A percentile compares a stretch with the other conserved stretches of the same genome.
Conservation (phyloP, 805 yeast genomes). For the Barnettozyma salicaria region DNA sequence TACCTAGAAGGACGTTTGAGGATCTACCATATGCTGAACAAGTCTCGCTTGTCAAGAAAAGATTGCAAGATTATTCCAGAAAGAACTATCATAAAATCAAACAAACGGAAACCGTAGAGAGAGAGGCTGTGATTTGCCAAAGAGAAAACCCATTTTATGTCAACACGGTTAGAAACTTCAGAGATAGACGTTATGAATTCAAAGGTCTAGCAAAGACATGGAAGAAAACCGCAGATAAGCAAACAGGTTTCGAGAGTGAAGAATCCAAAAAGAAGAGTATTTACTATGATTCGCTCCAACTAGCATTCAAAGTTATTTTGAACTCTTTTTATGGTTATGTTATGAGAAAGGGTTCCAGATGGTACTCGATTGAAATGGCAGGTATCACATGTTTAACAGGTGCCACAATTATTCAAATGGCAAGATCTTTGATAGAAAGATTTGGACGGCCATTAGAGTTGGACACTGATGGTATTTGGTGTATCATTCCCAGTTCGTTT, state of each 20-base stretch:
- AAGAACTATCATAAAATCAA: conserved; percentile 80
- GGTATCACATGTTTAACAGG: conserved; percentile 98
- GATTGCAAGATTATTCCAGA: conserved; percentile 77
- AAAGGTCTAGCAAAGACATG: conserved; percentile 90
- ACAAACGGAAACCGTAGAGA: conserved; percentile 73
- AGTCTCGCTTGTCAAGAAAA: conserved; percentile 64
- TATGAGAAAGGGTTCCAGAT: conserved; percentile 97
- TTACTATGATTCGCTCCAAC: conserved; percentile 87
- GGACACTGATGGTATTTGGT: conserved; percentile 99
- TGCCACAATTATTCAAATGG: conserved; percentile 97
- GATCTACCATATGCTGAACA: conserved; percentile 76
- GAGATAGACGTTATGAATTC: conserved; percentile 95
- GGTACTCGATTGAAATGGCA: conserved; percentile 99
- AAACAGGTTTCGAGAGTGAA: conserved; percentile 56
- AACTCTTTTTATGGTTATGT: conserved; percentile 98
- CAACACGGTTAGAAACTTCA: conserved; percentile 85
- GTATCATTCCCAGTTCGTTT: conserved; percentile 87
- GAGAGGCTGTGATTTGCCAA: conserved; percentile 94
- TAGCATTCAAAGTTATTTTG: conserved; percentile 94
- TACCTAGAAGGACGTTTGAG: conserved; percentile 60
- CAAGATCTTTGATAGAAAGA: conserved; percentile 83
- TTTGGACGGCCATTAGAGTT: conserved; percentile 92
- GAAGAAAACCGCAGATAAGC: conserved; percentile 70
- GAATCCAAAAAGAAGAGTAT: conserved; percentile 94
- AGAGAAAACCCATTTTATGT: conserved; percentile 97